phyloP scores from a whole-genome alignment of 306 rosid species.

The Trichosanthes cucumerina region DNA sequence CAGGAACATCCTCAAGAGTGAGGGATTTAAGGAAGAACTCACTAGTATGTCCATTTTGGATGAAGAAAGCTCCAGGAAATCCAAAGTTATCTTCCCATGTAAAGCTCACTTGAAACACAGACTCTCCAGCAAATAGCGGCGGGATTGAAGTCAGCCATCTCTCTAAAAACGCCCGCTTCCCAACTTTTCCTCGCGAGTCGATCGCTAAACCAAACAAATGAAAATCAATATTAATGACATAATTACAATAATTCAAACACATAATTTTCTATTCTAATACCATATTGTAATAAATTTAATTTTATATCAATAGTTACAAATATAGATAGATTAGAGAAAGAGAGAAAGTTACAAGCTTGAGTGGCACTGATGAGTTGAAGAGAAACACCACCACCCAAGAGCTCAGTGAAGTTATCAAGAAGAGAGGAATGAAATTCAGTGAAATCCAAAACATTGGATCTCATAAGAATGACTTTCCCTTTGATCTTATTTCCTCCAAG shows the following conservation, averaged over 20 bases:
- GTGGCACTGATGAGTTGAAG: slow-evolving; percentile 40
- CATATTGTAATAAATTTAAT: slow-evolving; percentile 13
- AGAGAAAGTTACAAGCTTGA: neutral
- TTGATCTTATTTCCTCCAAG: slow-evolving; percentile 12
- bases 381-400: slow-evolving; percentile 40
- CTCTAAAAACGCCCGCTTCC: slow-evolving; percentile 49
- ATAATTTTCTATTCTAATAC: too few species aligned
- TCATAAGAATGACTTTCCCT: slow-evolving; percentile 65
- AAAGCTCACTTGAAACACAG: slow-evolving; percentile 41
- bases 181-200: slow-evolving; percentile 40
- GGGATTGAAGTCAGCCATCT: slow-evolving; percentile 40
- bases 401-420: slow-evolving; percentile 44
- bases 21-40: slow-evolving; percentile 57
- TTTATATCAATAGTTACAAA: too few species aligned
- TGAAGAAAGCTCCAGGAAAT: slow-evolving; percentile 56
- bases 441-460: slow-evolving; percentile 63
- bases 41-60: slow-evolving; percentile 49
- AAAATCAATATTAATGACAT: too few species aligned
- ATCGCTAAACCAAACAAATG: too few species aligned
- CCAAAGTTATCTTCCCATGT: slow-evolving; percentile 53
- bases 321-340: neutral
- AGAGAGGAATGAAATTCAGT: slow-evolving; percentile 46
- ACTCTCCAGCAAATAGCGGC: slow-evolving; percentile 35
- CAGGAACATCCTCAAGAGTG: slow-evolving; percentile 62
- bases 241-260: too few species aligned